A percentile compares a stretch with the other conserved stretches of the same genome.
Evolutionary conservation across 352 stramenopile species (phyloP).

Genomic region (Globisporangium uncinulatum): DNA sequence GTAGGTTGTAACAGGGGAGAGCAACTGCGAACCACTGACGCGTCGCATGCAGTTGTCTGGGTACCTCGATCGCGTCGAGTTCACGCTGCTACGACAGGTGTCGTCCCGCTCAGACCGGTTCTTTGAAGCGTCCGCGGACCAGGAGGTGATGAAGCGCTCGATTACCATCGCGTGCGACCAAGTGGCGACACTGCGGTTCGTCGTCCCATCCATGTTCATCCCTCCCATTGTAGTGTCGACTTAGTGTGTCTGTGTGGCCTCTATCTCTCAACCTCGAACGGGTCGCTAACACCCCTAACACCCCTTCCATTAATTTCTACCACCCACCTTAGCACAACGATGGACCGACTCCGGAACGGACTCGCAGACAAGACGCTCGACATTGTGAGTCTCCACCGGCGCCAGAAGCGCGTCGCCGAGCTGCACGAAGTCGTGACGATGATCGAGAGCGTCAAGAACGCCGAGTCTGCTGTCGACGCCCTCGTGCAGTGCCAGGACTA

Average conservation of each 20-base stretch:
- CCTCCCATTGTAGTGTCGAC: too few species aligned
- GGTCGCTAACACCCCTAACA: too few species aligned
- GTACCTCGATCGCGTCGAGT: constrained; percentile 82
- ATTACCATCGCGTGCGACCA: constrained; percentile 76
- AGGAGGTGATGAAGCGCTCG: constrained; percentile 84
- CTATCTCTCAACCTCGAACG: background rate
- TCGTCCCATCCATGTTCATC: background rate
- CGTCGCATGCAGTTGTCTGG: constrained; percentile 39
- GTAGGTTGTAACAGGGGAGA: background rate
- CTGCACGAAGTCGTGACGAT: constrained; percentile 78
- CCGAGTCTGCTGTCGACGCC: constrained; percentile 74
- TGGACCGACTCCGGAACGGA: constrained; percentile 74
- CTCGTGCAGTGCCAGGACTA: constrained; percentile 85
- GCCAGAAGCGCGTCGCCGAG: constrained; percentile 77
- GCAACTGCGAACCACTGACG: background rate
- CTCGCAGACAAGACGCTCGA: constrained; percentile 82
- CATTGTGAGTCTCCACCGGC: constrained; percentile 80
- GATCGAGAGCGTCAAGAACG: constrained; percentile 83
- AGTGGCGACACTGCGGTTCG: constrained; percentile 65
- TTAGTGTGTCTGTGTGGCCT: background rate
- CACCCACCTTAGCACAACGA: constrained; percentile 45
- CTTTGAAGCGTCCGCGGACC: constrained; percentile 78
- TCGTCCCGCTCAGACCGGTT: constrained; percentile 81
- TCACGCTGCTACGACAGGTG: constrained; percentile 79
- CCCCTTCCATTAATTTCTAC: background rate